phyloP scores from a whole-genome alignment of 129 eudicot species.

The Daucus carota region DH1_v3.0 NC_030385.2:10773001-10773500 shows the following conservation, averaged over 20 bases:
- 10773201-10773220: conserved; percentile 90
- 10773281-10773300: background rate
- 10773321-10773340: background rate
- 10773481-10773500: background rate
- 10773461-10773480: background rate
- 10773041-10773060: background rate
- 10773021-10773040: background rate
- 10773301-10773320: background rate
- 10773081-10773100: background rate
- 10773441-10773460: background rate
- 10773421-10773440: background rate
- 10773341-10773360: background rate
- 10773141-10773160: conserved; percentile 56
- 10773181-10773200: conserved; percentile 96
- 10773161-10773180: conserved; percentile 68
- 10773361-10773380: background rate
- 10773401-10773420: background rate
- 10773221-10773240: conserved; percentile 8
- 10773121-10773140: conserved; percentile 70
- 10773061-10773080: background rate
- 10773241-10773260: no score
- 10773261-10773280: background rate
- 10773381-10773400: background rate
- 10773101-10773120: conserved; percentile 66
- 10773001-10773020: no score